Evolutionary conservation across 1,139 yeast genomes (phyloP).

Genomic region (Scheffersomyces lignicola): DNA sequence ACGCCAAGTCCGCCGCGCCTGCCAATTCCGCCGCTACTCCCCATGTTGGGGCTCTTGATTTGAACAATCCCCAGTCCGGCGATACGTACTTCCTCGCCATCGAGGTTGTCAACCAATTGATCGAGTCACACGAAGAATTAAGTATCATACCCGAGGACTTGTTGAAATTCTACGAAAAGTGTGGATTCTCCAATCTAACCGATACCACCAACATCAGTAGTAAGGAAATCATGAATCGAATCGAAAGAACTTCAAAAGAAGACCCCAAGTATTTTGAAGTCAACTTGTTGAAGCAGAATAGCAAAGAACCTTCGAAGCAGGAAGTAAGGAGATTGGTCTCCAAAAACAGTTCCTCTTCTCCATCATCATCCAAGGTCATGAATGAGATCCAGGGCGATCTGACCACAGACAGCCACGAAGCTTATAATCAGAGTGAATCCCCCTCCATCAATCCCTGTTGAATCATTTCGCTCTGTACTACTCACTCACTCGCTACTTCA

Average conservation of each 20-base stretch:
- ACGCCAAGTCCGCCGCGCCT: conserved; percentile 41
- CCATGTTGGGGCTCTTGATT: conserved; percentile 3
- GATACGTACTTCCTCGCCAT: conserved; percentile 88
- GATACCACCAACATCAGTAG: conserved; percentile 23
- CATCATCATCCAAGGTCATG: conserved; percentile 1
- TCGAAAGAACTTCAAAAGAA: conserved; percentile 35
- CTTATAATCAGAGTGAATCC: not conserved
- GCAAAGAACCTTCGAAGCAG: conserved; percentile 2
- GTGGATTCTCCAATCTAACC: conserved; percentile 25
- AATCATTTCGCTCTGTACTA: not conserved
- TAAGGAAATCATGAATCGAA: conserved; percentile 37
- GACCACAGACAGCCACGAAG: not conserved
- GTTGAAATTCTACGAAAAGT: conserved; percentile 35
- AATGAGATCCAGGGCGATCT: conserved; percentile 1
- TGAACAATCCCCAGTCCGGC: conserved; percentile 32
- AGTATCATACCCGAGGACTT: conserved; percentile 70
- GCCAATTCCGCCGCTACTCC: conserved; percentile 26
- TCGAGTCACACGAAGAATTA: conserved; percentile 80
- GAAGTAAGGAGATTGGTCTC: conserved; percentile 9
- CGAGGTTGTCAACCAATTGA: conserved; percentile 84
- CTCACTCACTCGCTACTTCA: not conserved
- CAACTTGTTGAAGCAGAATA: not conserved
- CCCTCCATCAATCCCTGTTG: not conserved
- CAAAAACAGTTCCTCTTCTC: not conserved
- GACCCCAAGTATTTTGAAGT: conserved; percentile 20